Evolutionary conservation across 2,329 filamentous ascomycete species (phyloP), one percentile per base, ranked within the genome.

Genomic region (Ophiostoma perfectum): DNA sequence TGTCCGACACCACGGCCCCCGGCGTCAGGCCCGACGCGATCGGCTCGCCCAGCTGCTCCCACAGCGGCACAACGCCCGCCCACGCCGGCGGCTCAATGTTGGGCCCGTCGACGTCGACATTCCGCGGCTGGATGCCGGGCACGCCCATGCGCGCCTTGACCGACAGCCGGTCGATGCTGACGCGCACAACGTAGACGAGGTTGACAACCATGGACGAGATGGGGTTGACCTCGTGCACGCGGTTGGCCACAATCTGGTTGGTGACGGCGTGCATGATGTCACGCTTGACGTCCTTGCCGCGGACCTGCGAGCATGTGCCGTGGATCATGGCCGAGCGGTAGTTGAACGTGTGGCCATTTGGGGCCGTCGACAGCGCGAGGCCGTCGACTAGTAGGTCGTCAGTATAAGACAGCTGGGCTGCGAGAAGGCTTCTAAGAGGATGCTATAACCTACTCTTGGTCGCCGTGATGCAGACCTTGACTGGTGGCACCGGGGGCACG

Each of bases 311-410:
- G 55, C 71, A 71, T 9, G 70, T 69, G 63, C 70, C 71, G 66
- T 72, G 71, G 39, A 72, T 45, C 4, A 68, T 72, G 42, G 71
- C 71, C 0, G 67, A 66, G 11, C 71, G 71, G 70, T 72, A 72
- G 71, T 72, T 72, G 69, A 72, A 72, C 5, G 71, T 69, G 67
- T 72, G 71, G 39, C 69, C 71, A 66, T 72, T 72, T 39, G 71
- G 71, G 2, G 71, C 71, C 1, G 68, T 70, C 9, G 71, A 71
- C 3, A 72, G 64, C 3, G 70, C 71, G 1, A 72, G 70, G 44
- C 70, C 71, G 58, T 72, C 70, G 47, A 72, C 70, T 72, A 18
- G 36, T 45, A 3, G 5, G 39, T 67, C 3, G 16, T 47, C 16
- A 44, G 16, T 2, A 41, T 12, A 3, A 66, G 9, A 39, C 18